These are phyloP conservation scores for Cordyceps cateniannulata DNA, from an alignment of 2,329 filamentous ascomycete genomes.

Conservation along the genomic window DNA sequence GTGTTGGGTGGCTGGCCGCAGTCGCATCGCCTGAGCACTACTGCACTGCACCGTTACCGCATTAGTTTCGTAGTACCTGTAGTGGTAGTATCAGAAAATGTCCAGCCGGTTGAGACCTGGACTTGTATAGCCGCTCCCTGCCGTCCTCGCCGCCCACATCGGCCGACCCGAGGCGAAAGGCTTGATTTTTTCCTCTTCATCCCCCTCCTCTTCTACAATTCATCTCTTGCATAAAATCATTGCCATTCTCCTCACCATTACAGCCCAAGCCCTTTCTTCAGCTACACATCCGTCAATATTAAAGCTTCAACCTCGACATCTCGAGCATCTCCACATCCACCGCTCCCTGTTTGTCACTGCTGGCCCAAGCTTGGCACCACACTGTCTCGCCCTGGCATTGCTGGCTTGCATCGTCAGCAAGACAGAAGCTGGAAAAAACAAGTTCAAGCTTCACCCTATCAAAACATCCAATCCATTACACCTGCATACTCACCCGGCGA, in stretches of 20 bases:
- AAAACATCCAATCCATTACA: not conserved
- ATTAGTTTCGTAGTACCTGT: not conserved
- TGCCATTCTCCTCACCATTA: not conserved
- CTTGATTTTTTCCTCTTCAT: not conserved
- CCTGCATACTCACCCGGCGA: not conserved
- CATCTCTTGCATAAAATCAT: not conserved
- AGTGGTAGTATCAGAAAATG: too few relatives aligned
- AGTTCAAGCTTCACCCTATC: not conserved
- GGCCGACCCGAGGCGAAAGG: slow-evolving; percentile 7
- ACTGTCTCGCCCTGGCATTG: not conserved
- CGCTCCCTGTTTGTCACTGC: not conserved
- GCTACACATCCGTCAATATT: not conserved
- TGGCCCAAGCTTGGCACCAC: not conserved
- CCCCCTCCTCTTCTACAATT: not conserved
- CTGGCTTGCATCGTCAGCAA: not conserved
- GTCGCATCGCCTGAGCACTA: not conserved
- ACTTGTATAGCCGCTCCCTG: not conserved
- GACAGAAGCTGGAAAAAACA: not conserved
- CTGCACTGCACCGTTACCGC: not conserved
- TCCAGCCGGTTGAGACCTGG: not conserved
- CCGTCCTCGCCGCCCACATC: slow-evolving; percentile 2
- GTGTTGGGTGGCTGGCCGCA: not conserved
- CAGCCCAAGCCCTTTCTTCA: not conserved
- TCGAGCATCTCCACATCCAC: not conserved
- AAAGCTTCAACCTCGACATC: not conserved